These are phyloP conservation scores for Allium cepa DNA, from an alignment of 106 monocot genomes.

Conservation along the genomic window DNA sequence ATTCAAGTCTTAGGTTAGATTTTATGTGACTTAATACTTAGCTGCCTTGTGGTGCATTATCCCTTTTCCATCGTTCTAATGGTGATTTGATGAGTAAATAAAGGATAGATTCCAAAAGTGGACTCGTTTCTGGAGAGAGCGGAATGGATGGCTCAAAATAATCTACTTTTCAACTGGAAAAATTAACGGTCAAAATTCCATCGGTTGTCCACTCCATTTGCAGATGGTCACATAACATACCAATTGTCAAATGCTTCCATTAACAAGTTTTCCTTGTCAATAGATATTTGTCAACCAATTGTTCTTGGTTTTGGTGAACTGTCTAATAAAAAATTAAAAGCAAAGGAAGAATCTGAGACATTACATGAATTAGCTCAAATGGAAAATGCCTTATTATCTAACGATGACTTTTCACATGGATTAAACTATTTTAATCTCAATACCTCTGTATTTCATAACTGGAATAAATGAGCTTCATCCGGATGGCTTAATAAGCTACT, in stretches of 20 bases:
- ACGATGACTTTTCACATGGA: constrained; percentile 36
- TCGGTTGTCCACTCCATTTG: constrained; percentile 19
- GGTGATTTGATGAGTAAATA: no score
- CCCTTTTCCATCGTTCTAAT: no score
- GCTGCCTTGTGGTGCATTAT: no score
- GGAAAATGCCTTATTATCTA: constrained; percentile 7
- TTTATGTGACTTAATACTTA: no score
- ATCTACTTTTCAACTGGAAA: constrained; percentile 88
- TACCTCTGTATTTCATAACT: constrained; percentile 71
- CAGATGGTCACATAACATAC: constrained; percentile 14
- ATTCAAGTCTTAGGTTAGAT: no score
- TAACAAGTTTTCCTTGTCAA: constrained; percentile 77
- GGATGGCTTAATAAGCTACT: constrained; percentile 89
- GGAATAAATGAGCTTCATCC: constrained; percentile 85
- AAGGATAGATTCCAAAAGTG: no score
- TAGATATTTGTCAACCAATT: constrained; percentile 59
- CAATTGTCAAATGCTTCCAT: constrained; percentile 63
- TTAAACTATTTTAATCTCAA: constrained; percentile 70
- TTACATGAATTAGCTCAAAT: constrained; percentile 7
- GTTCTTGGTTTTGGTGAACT: constrained; percentile 57
- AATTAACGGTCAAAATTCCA: constrained; percentile 32
- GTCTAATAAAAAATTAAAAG: constrained; percentile 11
- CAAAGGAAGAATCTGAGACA: constrained; percentile 4
- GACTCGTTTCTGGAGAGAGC: constrained; percentile 48
- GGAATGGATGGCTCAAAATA: constrained; percentile 57